A percentile compares a stretch with the other conserved stretches of the same genome.
Evolutionary conservation across 176 grass and related monocot genomes (phyloP).

Genomic region (Oryza nivara): DNA sequence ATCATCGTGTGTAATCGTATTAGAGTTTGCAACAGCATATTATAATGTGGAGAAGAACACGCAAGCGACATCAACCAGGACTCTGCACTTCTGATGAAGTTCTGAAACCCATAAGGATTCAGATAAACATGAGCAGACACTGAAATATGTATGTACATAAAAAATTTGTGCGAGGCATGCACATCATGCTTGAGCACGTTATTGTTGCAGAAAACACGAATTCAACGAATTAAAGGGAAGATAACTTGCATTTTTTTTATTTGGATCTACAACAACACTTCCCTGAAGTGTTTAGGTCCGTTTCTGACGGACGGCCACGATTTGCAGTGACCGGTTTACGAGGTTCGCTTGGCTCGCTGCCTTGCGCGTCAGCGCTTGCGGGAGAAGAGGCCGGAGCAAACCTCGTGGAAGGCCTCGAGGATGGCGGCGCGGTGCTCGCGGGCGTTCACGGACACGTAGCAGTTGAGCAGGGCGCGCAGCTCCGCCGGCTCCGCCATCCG

Average conservation of each 20-base stretch:
- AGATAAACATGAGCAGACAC: neutral
- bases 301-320: neutral
- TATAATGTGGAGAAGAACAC: neutral
- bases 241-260: conserved; percentile 7
- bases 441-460: conserved; percentile 85
- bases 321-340: neutral
- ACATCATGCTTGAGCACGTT: conserved; percentile 18
- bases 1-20: neutral
- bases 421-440: conserved; percentile 72
- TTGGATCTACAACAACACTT: neutral
- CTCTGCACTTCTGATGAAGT: neutral
- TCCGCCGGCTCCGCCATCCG: conserved; percentile 76
- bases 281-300: neutral
- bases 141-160: conserved; percentile 18
- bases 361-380: conserved; percentile 20
- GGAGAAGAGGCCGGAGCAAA: conserved; percentile 72
- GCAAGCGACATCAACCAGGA: neutral
- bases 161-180: neutral
- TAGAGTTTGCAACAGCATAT: neutral
- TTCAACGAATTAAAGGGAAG: neutral
- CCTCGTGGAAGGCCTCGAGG: conserved; percentile 91
- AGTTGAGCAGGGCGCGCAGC: conserved; percentile 81
- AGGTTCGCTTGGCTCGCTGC: neutral
- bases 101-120: neutral
- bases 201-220: neutral